These are phyloP conservation scores for Hymenotorrendiella dingleyae DNA, from an alignment of 2,329 filamentous ascomycete genomes.

Conservation along the genomic window DNA sequence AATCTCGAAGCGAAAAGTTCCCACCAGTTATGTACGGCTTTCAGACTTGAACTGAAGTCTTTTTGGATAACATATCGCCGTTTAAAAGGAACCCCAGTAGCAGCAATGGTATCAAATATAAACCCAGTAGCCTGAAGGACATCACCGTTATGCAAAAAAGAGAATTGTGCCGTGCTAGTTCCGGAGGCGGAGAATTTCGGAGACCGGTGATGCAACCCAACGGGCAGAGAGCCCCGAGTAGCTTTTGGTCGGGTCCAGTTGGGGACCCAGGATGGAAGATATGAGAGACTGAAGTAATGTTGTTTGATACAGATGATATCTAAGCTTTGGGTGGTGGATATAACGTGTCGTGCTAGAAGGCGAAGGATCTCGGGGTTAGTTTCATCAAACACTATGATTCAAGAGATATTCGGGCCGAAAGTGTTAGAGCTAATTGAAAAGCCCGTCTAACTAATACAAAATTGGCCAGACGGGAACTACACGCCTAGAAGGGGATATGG, in stretches of 20 bases:
- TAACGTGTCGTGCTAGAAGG: conserved; percentile 24
- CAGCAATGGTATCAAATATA: conserved; percentile 18
- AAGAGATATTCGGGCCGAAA: no score
- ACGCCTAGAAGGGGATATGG: no score
- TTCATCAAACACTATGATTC: no score
- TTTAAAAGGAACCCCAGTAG: conserved; percentile 13
- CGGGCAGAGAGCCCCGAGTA: conserved; percentile 7
- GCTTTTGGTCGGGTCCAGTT: conserved; percentile 22
- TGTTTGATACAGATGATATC: conserved; percentile 26
- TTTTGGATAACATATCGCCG: conserved; percentile 12
- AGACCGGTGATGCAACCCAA: conserved; percentile 20
- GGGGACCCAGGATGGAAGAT: conserved; percentile 23
- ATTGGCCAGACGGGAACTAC: no score
- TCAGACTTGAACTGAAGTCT: conserved; percentile 12
- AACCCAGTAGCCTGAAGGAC: conserved; percentile 17
- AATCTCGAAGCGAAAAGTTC: conserved; percentile 12
- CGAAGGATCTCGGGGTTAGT: no score
- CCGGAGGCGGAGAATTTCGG: conserved; percentile 20
- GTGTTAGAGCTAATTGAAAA: no score
- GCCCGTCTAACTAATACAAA: no score
- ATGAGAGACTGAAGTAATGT: conserved; percentile 7
- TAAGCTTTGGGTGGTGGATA: conserved; percentile 15
- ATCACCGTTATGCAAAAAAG: conserved; percentile 16
- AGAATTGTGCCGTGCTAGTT: conserved; percentile 8
- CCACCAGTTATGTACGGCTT: conserved; percentile 25